These are phyloP conservation scores for cucumber (Cucumis sativus) DNA, from an alignment of 306 rosid species.

Conservation along the genomic window DNA sequence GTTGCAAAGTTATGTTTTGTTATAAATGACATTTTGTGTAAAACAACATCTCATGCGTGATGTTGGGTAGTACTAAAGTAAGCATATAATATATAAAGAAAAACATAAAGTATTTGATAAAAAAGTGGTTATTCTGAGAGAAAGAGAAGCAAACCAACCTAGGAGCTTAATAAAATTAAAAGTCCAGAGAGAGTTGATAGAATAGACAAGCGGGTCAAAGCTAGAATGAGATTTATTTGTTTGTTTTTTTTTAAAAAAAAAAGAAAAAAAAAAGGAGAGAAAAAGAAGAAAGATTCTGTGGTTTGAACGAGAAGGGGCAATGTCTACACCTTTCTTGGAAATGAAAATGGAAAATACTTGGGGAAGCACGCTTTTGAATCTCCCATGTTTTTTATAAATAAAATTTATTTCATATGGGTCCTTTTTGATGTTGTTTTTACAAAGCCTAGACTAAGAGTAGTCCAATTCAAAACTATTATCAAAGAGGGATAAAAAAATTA, in stretches of 20 bases:
- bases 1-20: background rate
- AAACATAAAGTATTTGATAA: background rate
- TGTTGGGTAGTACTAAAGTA: background rate
- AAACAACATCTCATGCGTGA: background rate
- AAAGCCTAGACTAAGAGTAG: background rate
- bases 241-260: background rate
- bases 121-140: background rate
- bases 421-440: too few species aligned
- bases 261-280: background rate
- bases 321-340: slow-evolving; percentile 64
- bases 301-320: slow-evolving; percentile 44
- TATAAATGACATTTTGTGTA: background rate
- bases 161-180: background rate
- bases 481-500: too few species aligned
- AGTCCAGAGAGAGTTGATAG: background rate
- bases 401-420: too few species aligned
- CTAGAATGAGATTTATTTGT: background rate
- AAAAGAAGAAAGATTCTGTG: slow-evolving; percentile 41
- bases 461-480: too few species aligned
- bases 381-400: slow-evolving; percentile 20
- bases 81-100: background rate
- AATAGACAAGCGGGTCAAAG: slow-evolving; percentile 3
- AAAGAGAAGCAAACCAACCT: background rate
- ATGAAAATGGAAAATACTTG: slow-evolving; percentile 58
- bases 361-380: slow-evolving; percentile 47